Percentiles rank a stretch among this genome's conserved stretches.
Conservation (phyloP, 805 yeast genomes). For the Starmerella potacharoeniae region DNA sequence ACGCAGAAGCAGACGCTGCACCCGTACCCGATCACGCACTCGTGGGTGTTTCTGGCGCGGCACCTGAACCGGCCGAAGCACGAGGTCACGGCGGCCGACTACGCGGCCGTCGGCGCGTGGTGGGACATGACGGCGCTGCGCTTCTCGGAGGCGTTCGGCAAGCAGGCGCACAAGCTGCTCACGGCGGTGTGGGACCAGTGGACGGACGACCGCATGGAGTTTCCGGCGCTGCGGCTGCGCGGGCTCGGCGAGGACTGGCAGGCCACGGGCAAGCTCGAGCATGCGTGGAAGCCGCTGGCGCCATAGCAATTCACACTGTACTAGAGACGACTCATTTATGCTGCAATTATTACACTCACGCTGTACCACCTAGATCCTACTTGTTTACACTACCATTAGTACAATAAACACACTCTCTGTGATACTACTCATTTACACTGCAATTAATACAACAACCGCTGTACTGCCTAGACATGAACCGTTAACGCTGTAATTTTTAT, state of each 20-base stretch:
- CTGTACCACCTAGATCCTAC: no score
- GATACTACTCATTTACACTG: no score
- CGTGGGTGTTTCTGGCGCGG: constrained; percentile 70
- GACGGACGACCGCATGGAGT: constrained; percentile 43
- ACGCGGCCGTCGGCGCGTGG: constrained; percentile 65
- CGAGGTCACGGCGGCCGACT: constrained; percentile 56
- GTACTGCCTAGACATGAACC: no score
- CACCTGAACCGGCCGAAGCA: constrained; percentile 45
- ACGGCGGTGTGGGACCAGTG: constrained; percentile 38
- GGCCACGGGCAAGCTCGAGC: constrained; percentile 33
- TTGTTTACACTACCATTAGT: no score
- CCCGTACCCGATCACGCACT: constrained; percentile 45
- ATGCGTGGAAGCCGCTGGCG: constrained; percentile 21
- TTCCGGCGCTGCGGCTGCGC: constrained; percentile 69
- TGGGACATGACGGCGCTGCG: constrained; percentile 73
- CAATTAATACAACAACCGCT: no score
- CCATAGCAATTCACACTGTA: no score
- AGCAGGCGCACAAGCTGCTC: constrained; percentile 58
- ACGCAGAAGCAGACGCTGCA: constrained; percentile 25
- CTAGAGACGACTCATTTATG: no score
- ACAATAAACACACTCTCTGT: no score
- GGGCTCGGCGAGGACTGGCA: constrained; percentile 75
- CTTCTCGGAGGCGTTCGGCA: constrained; percentile 48
- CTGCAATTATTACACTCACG: no score
- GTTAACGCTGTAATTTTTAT: no score